phyloP scores from a whole-genome alignment of 2,329 filamentous ascomycete species.

The Ceratocystiopsis minuta region DNA sequence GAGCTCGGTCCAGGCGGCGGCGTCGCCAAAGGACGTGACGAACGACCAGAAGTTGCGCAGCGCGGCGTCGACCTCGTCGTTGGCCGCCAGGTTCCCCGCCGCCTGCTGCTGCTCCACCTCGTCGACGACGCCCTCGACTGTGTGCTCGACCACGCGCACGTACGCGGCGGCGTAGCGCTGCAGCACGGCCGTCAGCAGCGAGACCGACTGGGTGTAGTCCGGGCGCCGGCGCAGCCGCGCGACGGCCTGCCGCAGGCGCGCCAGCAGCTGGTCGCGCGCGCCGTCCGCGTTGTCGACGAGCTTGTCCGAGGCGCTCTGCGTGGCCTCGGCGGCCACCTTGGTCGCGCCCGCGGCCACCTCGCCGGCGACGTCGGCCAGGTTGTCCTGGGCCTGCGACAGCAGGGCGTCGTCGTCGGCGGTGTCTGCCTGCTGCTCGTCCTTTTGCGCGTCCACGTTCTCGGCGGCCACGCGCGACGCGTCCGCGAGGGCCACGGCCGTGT shows the following conservation, averaged over 20 bases:
- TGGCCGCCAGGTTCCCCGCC: constrained; percentile 23
- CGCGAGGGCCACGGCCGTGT: constrained; percentile 66
- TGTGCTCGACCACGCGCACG: constrained; percentile 51
- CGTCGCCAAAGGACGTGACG: constrained; percentile 61
- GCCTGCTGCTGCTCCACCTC: neutral
- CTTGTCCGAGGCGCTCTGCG: constrained; percentile 57
- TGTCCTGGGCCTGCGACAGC: constrained; percentile 27
- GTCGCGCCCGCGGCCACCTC: constrained; percentile 33
- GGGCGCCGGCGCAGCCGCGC: constrained; percentile 53
- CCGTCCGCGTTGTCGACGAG: constrained; percentile 54
- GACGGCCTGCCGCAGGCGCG: constrained; percentile 61
- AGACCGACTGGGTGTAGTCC: constrained; percentile 78
- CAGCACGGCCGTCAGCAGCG: constrained; percentile 55
- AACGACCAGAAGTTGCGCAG: constrained; percentile 67
- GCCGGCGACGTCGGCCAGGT: constrained; percentile 35
- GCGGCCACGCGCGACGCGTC: constrained; percentile 57
- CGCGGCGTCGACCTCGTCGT: constrained; percentile 56
- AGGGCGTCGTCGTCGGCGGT: no score
- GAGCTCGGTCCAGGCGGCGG: constrained; percentile 56
- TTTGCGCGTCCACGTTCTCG: constrained; percentile 46
- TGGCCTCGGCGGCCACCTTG: constrained; percentile 39
- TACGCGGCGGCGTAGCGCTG: constrained; percentile 65
- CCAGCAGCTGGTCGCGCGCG: constrained; percentile 35
- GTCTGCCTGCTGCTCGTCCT: neutral
- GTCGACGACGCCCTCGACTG: constrained; percentile 41